Percentiles rank a stretch among this genome's conserved stretches.
Conservation (phyloP, 371 early-diverging fungal genomes). For the Rhizopus stolonifer region DNA sequence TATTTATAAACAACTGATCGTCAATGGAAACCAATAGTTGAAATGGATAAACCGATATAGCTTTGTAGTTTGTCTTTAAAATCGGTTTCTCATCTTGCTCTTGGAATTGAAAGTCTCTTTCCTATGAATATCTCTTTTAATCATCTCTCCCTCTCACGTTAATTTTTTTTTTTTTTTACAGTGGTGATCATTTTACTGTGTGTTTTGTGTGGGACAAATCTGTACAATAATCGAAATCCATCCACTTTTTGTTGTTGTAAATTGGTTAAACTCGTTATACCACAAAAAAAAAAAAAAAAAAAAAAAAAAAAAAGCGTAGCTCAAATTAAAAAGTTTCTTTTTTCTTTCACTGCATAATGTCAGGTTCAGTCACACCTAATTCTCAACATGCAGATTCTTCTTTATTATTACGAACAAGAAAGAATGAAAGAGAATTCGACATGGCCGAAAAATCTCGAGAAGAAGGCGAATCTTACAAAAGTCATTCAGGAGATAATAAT, state of each 20-base stretch:
- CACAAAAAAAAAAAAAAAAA: background rate
- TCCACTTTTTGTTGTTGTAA: conserved; percentile 6
- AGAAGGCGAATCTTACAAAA: too few species aligned
- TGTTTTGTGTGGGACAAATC: conserved; percentile 9
- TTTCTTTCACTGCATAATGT: background rate
- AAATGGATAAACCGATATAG: conserved; percentile 16
- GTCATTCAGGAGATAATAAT: background rate
- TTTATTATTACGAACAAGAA: background rate
- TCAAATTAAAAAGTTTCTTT: background rate
- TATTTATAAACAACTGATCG: conserved; percentile 8
- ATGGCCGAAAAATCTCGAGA: background rate
- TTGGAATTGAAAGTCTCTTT: conserved; percentile 13
- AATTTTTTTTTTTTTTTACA: conserved; percentile 2
- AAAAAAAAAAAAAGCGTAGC: background rate
- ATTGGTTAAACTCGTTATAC: background rate
- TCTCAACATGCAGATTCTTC: background rate
- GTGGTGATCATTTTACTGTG: conserved; percentile 15
- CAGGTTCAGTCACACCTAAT: background rate
- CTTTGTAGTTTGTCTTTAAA: conserved; percentile 7
- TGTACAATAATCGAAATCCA: conserved; percentile 19
- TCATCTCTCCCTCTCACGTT: too few species aligned
- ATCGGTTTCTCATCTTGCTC: conserved; percentile 17
- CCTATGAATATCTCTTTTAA: too few species aligned
- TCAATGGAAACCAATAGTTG: conserved; percentile 22
- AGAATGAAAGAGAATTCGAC: background rate